A percentile compares a stretch with the other conserved stretches of the same genome.
Conservation (phyloP, 192 early-diverging fungal species). For the Coemansia asiatica region DNA sequence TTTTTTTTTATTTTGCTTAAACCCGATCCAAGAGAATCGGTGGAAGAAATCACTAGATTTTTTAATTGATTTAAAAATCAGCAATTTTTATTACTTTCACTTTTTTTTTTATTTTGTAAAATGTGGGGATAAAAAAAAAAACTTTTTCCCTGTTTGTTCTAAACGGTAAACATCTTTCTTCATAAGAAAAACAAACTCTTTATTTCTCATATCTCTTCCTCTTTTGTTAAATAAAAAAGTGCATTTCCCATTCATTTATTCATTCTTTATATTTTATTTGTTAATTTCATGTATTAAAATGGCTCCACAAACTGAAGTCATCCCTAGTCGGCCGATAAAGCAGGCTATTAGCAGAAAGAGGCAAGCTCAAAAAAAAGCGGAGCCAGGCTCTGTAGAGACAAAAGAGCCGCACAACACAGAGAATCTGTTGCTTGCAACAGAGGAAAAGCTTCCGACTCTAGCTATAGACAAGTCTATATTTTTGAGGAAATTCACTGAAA, state of each 20-base stretch:
- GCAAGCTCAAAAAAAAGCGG: not conserved
- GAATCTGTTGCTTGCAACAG: not conserved
- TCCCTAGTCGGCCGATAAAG: not conserved
- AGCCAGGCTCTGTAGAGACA: not conserved
- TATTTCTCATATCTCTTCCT: too few relatives aligned
- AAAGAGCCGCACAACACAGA: not conserved
- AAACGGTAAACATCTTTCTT: too few relatives aligned
- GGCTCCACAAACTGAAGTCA: not conserved
- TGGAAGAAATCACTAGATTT: too few relatives aligned
- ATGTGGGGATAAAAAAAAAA: too few relatives aligned
- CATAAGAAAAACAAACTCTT: too few relatives aligned
- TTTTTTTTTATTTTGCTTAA: too few relatives aligned
- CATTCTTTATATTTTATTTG: not conserved
- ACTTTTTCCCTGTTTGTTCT: too few relatives aligned
- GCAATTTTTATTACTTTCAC: too few relatives aligned
- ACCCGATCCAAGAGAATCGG: too few relatives aligned
- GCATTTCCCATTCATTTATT: conserved; percentile 2
- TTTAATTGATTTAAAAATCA: too few relatives aligned
- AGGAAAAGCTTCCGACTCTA: not conserved
- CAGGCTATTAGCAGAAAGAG: conserved; percentile 13
- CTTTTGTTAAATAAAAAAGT: too few relatives aligned
- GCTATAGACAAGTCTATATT: conserved; percentile 43
- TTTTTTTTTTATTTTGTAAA: too few relatives aligned
- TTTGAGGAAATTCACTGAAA: conserved; percentile 38
- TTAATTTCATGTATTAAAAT: not conserved